Conservation (phyloP, 257 asterid species). For the Fraxinus cuspidata region DNA sequence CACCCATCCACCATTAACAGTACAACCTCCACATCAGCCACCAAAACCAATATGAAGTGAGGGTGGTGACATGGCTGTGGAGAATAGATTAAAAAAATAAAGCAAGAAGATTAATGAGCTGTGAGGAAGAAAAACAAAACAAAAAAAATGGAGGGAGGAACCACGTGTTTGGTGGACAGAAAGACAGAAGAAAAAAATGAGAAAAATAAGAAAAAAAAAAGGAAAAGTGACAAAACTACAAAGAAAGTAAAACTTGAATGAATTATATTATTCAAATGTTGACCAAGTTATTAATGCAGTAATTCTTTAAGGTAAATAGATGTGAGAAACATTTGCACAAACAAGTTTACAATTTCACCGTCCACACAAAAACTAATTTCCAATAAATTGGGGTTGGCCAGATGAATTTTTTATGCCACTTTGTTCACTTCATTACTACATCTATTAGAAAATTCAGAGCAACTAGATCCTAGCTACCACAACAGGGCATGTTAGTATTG, state of each 20-base stretch:
- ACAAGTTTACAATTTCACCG: not conserved
- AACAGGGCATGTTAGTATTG: not conserved
- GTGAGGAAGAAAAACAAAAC: not conserved
- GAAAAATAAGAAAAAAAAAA: not conserved
- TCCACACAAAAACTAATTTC: not conserved
- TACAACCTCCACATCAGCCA: not conserved
- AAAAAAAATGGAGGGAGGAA: not conserved
- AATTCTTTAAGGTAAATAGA: not conserved
- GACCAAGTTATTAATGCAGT: not conserved
- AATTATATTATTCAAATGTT: not conserved
- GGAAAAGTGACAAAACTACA: no score
- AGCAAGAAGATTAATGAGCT: not conserved
- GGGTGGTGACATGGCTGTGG: not conserved
- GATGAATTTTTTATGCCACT: not conserved
- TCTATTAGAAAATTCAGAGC: not conserved
- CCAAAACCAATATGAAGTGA: not conserved
- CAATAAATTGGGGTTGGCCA: not conserved
- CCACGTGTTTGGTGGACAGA: not conserved
- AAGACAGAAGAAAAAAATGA: not conserved
- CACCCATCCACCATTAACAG: not conserved
- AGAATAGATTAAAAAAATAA: not conserved
- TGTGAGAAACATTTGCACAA: not conserved
- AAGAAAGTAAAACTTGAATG: no score
- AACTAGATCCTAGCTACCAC: not conserved
- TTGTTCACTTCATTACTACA: not conserved